Conservation (phyloP, 345 rosid species). For the Citrus inodora region DNA sequence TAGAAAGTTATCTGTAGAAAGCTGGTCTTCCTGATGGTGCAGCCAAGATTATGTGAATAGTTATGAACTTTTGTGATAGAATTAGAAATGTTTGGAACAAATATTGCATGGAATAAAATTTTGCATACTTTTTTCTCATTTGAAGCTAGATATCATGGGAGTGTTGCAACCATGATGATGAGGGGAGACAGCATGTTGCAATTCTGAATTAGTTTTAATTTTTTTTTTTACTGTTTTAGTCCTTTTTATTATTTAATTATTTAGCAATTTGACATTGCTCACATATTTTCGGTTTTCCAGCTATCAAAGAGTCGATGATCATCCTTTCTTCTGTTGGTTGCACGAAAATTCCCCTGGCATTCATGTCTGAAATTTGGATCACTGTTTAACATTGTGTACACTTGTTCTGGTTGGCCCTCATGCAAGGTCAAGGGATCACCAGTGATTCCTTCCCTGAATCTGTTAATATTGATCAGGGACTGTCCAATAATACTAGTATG, state of each 20-base stretch:
- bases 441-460: slow-evolving; percentile 52
- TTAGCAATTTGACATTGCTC: background rate
- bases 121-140: background rate
- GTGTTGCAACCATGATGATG: slow-evolving; percentile 18
- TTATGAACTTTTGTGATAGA: background rate
- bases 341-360: slow-evolving; percentile 4
- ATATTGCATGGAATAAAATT: background rate
- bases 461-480: slow-evolving; percentile 51
- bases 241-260: background rate
- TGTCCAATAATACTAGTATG: slow-evolving; percentile 25
- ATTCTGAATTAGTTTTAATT: slow-evolving; percentile 1
- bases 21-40: background rate
- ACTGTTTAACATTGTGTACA: slow-evolving; percentile 12
- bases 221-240: background rate
- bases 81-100: background rate
- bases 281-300: background rate
- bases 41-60: background rate
- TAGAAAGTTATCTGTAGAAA: background rate
- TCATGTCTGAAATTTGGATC: slow-evolving; percentile 12
- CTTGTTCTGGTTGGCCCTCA: slow-evolving; percentile 36
- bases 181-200: slow-evolving; percentile 13
- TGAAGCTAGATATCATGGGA: slow-evolving; percentile 18
- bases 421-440: slow-evolving; percentile 56
- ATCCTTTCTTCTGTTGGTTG: slow-evolving; percentile 18
- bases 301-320: slow-evolving; percentile 15